A percentile compares a stretch with the other conserved stretches of the same genome.
Evolutionary conservation across 306 rosid genomes (phyloP).

Genomic region (Sindora glabra): DNA sequence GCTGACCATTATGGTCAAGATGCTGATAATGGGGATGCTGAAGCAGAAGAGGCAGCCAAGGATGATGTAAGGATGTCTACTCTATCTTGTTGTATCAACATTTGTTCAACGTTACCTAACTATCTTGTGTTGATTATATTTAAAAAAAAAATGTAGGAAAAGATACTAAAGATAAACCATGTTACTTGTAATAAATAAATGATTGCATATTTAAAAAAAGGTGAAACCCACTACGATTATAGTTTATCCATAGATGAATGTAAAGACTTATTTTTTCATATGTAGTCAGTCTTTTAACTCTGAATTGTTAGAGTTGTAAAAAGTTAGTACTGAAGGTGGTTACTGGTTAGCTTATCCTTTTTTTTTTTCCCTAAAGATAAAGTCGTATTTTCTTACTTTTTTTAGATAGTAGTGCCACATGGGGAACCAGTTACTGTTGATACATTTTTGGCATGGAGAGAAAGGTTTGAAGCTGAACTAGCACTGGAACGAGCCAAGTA

Average conservation of each 20-base stretch:
- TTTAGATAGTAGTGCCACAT: constrained; percentile 79
- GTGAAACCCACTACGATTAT: too few relatives aligned
- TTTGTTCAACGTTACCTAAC: background rate
- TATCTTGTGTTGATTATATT: background rate
- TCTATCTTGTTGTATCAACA: constrained; percentile 2
- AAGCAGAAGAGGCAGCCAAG: constrained; percentile 80
- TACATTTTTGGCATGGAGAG: constrained; percentile 95
- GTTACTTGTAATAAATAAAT: too few relatives aligned
- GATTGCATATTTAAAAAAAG: too few relatives aligned
- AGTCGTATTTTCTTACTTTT: constrained; percentile 10
- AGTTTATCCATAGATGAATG: too few relatives aligned
- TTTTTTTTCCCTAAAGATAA: constrained; percentile 17
- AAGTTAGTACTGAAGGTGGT: background rate
- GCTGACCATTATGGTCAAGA: constrained; percentile 66
- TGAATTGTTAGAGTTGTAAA: too few relatives aligned
- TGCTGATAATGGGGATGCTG: constrained; percentile 33
- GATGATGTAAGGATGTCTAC: constrained; percentile 57
- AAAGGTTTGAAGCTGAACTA: constrained; percentile 94
- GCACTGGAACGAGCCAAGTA: constrained; percentile 99
- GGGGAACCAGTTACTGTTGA: constrained; percentile 94
- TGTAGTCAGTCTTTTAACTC: too few relatives aligned
- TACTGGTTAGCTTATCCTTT: too few relatives aligned
- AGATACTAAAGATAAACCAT: too few relatives aligned
- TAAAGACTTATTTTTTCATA: too few relatives aligned
- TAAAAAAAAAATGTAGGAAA: too few relatives aligned